A percentile compares a stretch with the other conserved stretches of the same genome.
phyloP scores from a whole-genome alignment of 1,284 basidiomycete genomes.

The Coriolopsis trogii region DNA sequence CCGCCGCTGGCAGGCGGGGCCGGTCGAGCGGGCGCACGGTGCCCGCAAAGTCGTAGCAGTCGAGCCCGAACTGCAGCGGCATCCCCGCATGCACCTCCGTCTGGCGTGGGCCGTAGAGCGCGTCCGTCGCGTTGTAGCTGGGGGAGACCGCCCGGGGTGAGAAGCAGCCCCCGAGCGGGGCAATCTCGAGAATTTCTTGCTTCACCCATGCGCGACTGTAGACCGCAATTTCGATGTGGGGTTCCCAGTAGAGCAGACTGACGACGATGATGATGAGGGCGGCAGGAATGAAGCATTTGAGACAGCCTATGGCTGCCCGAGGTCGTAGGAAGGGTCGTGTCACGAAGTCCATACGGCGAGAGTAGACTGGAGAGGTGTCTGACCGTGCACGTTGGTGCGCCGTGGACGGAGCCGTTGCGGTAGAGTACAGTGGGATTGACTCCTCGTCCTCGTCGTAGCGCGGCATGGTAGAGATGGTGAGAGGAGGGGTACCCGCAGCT shows the following conservation, averaged over 20 bases:
- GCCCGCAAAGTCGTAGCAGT: conserved; percentile 86
- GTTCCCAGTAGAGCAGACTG: conserved; percentile 64
- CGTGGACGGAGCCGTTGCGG: conserved; percentile 22
- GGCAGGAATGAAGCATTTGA: conserved; percentile 34
- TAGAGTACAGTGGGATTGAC: conserved; percentile 4
- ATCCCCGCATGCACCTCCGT: conserved; percentile 81
- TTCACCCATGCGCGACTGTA: conserved; percentile 78
- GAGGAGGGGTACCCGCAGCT: too few species aligned
- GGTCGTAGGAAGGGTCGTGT: too few species aligned
- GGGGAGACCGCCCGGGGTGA: conserved; percentile 56
- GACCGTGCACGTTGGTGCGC: conserved; percentile 13
- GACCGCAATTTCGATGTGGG: conserved; percentile 80
- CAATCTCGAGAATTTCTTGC: conserved; percentile 65
- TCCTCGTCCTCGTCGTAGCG: conserved; percentile 7
- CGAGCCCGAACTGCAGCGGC: conserved; percentile 73
- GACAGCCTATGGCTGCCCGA: too few species aligned
- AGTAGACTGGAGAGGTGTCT: too few species aligned
- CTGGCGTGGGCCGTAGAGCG: conserved; percentile 59
- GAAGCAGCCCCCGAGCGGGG: conserved; percentile 77
- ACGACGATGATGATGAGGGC: conserved; percentile 46
- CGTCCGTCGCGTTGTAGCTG: conserved; percentile 70
- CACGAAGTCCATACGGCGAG: too few species aligned
- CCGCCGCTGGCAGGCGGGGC: too few species aligned
- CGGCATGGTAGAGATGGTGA: too few species aligned
- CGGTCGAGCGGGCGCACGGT: conserved; percentile 17